These are phyloP conservation scores for Calonectria crousiana DNA, from an alignment of 2,329 filamentous ascomycete species.

Conservation along the genomic window DNA sequence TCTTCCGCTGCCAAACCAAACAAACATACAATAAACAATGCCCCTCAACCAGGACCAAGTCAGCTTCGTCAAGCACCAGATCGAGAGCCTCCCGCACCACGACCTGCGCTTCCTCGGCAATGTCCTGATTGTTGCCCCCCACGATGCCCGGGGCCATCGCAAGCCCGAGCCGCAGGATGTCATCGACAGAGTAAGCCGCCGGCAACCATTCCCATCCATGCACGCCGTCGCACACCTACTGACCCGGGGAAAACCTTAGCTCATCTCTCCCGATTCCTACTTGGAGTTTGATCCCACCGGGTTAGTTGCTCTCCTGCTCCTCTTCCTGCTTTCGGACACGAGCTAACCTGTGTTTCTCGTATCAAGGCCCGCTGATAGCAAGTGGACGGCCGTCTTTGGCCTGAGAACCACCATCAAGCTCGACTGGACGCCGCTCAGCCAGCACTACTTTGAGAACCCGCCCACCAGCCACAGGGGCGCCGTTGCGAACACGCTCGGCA, in stretches of 20 bases:
- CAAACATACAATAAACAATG: not conserved
- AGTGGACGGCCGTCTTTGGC: constrained; percentile 1
- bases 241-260: not conserved
- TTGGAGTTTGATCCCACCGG: not conserved
- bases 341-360: not conserved
- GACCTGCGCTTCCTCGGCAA: constrained; percentile 3
- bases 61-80: not conserved
- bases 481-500: not conserved
- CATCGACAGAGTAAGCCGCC: constrained; percentile 1
- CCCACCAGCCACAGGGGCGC: not conserved
- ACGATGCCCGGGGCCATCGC: not conserved
- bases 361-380: not conserved
- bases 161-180: constrained; percentile 5
- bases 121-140: not conserved
- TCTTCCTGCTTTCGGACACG: not conserved
- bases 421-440: not conserved
- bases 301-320: not conserved
- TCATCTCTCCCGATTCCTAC: not conserved
- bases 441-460: not conserved
- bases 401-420: constrained; percentile 6
- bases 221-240: not conserved
- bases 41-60: not conserved
- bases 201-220: not conserved
- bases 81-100: not conserved
- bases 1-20: too few relatives aligned